phyloP scores from a whole-genome alignment of 108 stramenopile species.

The Fragilariopsis cylindrus region DNA sequence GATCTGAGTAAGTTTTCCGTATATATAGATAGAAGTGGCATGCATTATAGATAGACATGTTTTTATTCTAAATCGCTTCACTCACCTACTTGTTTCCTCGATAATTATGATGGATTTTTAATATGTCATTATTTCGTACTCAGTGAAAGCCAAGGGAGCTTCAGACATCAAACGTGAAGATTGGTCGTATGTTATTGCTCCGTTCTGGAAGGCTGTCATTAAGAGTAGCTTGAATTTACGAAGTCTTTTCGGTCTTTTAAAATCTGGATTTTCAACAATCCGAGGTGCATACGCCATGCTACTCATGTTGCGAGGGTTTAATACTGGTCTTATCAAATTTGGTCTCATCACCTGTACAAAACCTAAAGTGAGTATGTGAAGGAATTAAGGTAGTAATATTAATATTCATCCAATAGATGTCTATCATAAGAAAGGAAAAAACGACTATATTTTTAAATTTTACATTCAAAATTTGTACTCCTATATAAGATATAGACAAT shows the following conservation, averaged over 20 bases:
- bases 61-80: not conserved
- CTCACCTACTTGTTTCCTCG: not conserved
- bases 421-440: not conserved
- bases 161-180: constrained; percentile 73
- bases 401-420: not conserved
- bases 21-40: not conserved
- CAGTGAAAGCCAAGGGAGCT: constrained; percentile 65
- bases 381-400: not conserved
- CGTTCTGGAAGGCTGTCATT: constrained; percentile 96
- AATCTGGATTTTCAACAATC: constrained; percentile 75
- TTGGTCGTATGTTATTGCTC: constrained; percentile 91
- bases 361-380: constrained; percentile 25
- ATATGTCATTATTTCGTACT: not conserved
- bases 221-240: constrained; percentile 73
- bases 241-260: constrained; percentile 69
- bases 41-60: not conserved
- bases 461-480: not conserved
- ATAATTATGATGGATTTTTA: not conserved
- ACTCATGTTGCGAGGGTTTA: constrained; percentile 81
- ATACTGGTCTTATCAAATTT: constrained; percentile 88
- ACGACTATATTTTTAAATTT: not conserved
- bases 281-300: constrained; percentile 90
- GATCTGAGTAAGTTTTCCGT: constrained; percentile 30
- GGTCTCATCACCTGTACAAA: constrained; percentile 85
- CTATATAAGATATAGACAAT: not conserved